Evolutionary conservation across 495 filamentous ascomycete species (phyloP).

Genomic region (Glarea lozoyensis): DNA sequence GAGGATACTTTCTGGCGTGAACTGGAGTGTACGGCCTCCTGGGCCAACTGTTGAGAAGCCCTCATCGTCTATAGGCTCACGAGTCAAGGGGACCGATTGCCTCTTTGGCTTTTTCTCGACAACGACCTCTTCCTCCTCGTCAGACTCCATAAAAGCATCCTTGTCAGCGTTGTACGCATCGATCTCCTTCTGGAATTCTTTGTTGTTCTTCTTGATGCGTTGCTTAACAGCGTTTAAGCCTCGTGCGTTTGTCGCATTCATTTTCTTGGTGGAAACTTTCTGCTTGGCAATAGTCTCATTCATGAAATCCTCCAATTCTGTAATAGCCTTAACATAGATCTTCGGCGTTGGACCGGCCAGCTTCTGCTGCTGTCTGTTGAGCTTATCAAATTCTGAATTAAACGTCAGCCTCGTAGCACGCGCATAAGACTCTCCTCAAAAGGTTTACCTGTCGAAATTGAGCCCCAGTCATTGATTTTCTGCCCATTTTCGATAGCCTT

Average conservation of each 20-base stretch:
- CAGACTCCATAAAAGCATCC: constrained; percentile 78
- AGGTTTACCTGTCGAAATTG: constrained; percentile 74
- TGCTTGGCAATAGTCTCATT: constrained; percentile 89
- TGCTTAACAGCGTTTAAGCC: constrained; percentile 96
- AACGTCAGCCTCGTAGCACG: constrained; percentile 1
- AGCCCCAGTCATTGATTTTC: constrained; percentile 95
- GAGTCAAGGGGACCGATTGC: constrained; percentile 31
- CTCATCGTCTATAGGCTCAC: constrained; percentile 60
- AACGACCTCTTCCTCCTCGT: constrained; percentile 60
- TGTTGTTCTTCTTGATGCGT: constrained; percentile 95
- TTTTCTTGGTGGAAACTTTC: constrained; percentile 94
- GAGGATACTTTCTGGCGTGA: constrained; percentile 95
- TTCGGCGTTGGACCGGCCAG: constrained; percentile 73
- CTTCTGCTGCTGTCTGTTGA: constrained; percentile 83
- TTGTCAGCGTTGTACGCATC: constrained; percentile 79
- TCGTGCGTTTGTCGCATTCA: constrained; percentile 92
- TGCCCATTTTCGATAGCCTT: constrained; percentile 88
- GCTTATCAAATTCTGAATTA: constrained; percentile 82
- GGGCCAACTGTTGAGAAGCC: constrained; percentile 81
- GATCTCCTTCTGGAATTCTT: constrained; percentile 80
- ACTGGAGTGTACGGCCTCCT: constrained; percentile 76
- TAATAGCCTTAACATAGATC: constrained; percentile 83
- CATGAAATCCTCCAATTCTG: constrained; percentile 92
- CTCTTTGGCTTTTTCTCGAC: constrained; percentile 32
- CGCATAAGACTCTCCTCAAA: neutral